Evolutionary conservation across 2,329 filamentous ascomycete genomes (phyloP).

Genomic region (Helminthosporium solani): DNA sequence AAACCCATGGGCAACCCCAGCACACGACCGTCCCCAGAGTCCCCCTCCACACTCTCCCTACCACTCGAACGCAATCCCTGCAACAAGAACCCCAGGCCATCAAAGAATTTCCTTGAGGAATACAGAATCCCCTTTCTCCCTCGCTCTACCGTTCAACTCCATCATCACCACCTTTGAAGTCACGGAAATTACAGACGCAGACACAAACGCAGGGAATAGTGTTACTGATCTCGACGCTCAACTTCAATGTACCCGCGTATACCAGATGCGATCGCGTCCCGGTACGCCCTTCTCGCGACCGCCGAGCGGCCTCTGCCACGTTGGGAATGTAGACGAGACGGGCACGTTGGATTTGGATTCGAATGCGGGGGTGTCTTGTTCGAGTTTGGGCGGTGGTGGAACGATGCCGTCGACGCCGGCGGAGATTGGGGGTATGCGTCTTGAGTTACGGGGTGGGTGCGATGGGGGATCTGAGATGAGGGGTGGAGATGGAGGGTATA

Average conservation of each 20-base stretch:
- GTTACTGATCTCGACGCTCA: not conserved
- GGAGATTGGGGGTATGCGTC: slow-evolving; percentile 1
- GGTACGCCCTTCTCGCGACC: not conserved
- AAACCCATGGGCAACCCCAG: not conserved
- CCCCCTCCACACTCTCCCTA: not conserved
- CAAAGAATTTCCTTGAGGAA: not conserved
- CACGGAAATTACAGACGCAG: not conserved
- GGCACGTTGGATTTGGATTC: not conserved
- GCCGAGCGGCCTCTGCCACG: not conserved
- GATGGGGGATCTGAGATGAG: slow-evolving; percentile 5
- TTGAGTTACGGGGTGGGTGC: slow-evolving; percentile 9
- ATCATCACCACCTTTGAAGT: not conserved
- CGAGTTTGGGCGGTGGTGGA: not conserved
- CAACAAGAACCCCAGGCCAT: not conserved
- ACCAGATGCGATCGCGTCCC: not conserved
- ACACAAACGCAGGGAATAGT: too few species aligned
- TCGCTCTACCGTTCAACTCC: not conserved
- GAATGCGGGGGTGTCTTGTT: not conserved
- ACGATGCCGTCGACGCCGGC: not conserved
- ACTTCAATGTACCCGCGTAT: not conserved
- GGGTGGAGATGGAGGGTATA: slow-evolving; percentile 10
- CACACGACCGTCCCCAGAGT: not conserved
- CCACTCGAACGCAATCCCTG: not conserved
- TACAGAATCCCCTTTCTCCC: not conserved
- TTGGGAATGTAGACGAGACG: not conserved